phyloP scores from a whole-genome alignment of 2,329 filamentous ascomycete genomes.

The Neonectria ditissima region DNA sequence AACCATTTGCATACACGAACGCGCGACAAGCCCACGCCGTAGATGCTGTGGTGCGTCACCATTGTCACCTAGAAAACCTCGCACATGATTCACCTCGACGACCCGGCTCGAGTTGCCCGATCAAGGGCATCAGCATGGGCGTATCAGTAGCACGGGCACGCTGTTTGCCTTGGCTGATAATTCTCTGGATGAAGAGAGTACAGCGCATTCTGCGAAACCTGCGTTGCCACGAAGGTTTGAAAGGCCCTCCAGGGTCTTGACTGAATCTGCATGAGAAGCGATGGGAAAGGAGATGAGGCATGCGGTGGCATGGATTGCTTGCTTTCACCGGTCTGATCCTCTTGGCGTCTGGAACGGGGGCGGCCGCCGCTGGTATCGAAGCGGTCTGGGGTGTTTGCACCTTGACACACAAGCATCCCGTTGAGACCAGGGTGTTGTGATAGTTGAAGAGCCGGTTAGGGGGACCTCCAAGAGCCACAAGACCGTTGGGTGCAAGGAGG shows the following conservation, averaged over 20 bases:
- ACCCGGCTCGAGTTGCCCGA: constrained; percentile 15
- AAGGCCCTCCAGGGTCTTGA: no score
- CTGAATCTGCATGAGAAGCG: neutral
- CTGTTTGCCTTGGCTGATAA: neutral
- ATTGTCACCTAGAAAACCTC: constrained; percentile 2
- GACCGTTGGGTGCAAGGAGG: neutral
- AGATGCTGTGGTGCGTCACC: neutral
- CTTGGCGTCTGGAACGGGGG: neutral
- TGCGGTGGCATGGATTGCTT: neutral
- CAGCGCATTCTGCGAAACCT: neutral
- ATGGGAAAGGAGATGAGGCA: neutral
- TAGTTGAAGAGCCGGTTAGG: neutral
- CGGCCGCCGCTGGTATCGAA: neutral
- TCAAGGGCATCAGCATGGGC: neutral
- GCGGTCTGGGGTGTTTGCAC: neutral
- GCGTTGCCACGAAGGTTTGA: neutral
- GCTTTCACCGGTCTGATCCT: neutral
- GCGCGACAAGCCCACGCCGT: constrained; percentile 8
- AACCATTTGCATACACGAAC: neutral
- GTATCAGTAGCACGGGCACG: neutral
- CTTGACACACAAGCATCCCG: neutral
- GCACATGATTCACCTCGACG: constrained; percentile 7
- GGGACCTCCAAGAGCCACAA: neutral
- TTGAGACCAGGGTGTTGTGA: neutral
- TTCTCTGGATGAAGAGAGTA: neutral